phyloP scores from a whole-genome alignment of 208 protist genomes.

The Leishmania aethiopica region DNA sequence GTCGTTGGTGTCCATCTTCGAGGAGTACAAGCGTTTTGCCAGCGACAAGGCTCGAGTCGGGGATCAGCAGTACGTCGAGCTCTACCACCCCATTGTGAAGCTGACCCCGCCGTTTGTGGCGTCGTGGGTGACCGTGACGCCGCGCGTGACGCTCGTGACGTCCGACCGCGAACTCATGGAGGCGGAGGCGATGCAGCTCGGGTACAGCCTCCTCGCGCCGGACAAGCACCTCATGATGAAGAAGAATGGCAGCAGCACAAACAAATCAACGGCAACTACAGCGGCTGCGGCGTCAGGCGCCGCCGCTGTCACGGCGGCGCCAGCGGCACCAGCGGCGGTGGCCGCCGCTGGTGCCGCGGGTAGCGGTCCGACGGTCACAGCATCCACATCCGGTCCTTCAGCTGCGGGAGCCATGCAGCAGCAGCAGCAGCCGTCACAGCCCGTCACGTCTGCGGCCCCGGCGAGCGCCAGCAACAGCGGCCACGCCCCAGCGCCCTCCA shows the following conservation, averaged over 20 bases:
- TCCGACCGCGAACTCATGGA: conserved; percentile 61
- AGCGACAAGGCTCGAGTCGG: conserved; percentile 93
- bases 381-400: neutral
- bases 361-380: neutral
- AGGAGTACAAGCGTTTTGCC: conserved; percentile 96
- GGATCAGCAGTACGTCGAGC: conserved; percentile 98
- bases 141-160: conserved; percentile 52
- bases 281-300: neutral
- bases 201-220: conserved; percentile 64
- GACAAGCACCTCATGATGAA: conserved; percentile 35
- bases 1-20: conserved; percentile 96
- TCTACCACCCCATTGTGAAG: conserved; percentile 91
- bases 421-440: neutral
- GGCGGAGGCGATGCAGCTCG: conserved; percentile 62
- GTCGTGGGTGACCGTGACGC: conserved; percentile 62
- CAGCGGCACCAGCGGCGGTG: neutral
- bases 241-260: neutral
- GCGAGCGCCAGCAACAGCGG: neutral
- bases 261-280: neutral
- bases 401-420: neutral
- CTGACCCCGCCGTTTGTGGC: conserved; percentile 66
- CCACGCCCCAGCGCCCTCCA: neutral
- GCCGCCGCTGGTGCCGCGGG: neutral
- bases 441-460: neutral
- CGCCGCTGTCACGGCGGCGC: neutral